Percentiles rank a stretch among this genome's conserved stretches.
These are phyloP conservation scores for Yarrowia hollandica DNA, from an alignment of 805 yeast genomes.

Conservation along the genomic window DNA sequence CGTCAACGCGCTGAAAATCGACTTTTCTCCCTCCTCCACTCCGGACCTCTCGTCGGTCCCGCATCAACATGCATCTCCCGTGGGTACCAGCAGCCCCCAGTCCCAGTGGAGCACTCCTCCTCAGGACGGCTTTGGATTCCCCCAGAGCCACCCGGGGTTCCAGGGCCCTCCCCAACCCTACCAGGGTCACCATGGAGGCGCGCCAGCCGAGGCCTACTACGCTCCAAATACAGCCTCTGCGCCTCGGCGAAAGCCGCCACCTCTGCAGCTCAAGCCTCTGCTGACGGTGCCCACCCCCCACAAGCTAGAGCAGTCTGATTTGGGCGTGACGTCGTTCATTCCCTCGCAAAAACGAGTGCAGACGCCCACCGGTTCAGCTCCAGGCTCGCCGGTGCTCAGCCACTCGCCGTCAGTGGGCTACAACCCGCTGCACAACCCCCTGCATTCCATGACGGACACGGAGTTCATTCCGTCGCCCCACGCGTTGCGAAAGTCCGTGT, in stretches of 20 bases:
- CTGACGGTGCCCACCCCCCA: slow-evolving; percentile 36
- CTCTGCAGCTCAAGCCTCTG: slow-evolving; percentile 30
- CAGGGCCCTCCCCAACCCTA: too few relatives aligned
- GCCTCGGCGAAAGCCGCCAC: slow-evolving; percentile 11
- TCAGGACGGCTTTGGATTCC: not conserved
- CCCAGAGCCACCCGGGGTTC: too few relatives aligned
- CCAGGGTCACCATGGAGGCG: not conserved
- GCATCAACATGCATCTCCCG: slow-evolving; percentile 29
- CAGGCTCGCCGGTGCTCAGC: slow-evolving; percentile 24
- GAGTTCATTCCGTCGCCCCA: slow-evolving; percentile 35
- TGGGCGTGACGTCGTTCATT: slow-evolving; percentile 29
- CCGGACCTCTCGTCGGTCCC: slow-evolving; percentile 19
- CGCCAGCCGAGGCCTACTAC: slow-evolving; percentile 10
- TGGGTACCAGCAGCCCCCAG: slow-evolving; percentile 20
- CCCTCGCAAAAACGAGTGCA: not conserved
- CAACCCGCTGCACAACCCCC: slow-evolving; percentile 23
- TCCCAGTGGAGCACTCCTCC: slow-evolving; percentile 31
- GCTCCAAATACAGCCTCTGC: not conserved
- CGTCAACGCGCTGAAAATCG: slow-evolving; percentile 14
- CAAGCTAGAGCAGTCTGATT: slow-evolving; percentile 33
- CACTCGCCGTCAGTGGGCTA: slow-evolving; percentile 12
- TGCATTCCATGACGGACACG: slow-evolving; percentile 19
- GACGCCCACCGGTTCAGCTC: slow-evolving; percentile 10
- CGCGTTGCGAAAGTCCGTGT: slow-evolving; percentile 34
- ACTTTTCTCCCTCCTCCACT: slow-evolving; percentile 4